Evolutionary conservation across 1,284 basidiomycete genomes (phyloP).

Genomic region (Ceraceosorus guamensis): DNA sequence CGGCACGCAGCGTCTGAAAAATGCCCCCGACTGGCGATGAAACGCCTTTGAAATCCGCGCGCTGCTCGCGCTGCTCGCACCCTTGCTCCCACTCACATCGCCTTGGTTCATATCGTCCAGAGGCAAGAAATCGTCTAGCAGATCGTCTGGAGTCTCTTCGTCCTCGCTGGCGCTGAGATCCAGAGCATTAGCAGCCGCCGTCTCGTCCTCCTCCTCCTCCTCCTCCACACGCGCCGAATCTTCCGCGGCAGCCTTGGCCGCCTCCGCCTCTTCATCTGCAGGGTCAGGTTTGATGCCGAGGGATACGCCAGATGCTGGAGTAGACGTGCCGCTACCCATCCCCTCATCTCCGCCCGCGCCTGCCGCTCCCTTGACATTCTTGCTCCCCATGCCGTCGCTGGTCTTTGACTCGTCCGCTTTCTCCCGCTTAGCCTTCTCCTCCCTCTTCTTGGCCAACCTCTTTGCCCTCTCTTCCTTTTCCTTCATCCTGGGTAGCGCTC

Average conservation of each 20-base stretch:
- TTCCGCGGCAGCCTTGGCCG: not conserved
- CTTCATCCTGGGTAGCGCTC: slow-evolving; percentile 58
- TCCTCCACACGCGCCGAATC: slow-evolving; percentile 4
- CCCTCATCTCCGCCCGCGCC: not conserved
- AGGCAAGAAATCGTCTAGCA: slow-evolving; percentile 67
- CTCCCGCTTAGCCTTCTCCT: slow-evolving; percentile 27
- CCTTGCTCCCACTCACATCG: no score
- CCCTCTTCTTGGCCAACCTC: slow-evolving; percentile 44
- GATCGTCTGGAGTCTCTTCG: slow-evolving; percentile 75
- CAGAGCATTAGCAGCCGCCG: slow-evolving; percentile 59
- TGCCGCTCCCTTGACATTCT: slow-evolving; percentile 9
- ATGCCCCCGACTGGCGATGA: no score
- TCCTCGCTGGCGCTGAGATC: slow-evolving; percentile 76
- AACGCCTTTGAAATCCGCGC: no score
- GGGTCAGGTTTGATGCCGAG: not conserved
- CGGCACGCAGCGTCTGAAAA: no score
- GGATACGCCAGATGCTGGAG: not conserved
- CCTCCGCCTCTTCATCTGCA: not conserved
- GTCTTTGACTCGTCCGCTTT: slow-evolving; percentile 24
- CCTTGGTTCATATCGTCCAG: slow-evolving; percentile 17
- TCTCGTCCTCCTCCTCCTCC: slow-evolving; percentile 36
- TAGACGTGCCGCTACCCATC: not conserved
- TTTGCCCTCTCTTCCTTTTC: slow-evolving; percentile 39
- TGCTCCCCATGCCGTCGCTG: slow-evolving; percentile 48
- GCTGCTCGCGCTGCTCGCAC: no score